Conservation (phyloP, 805 yeast species). For the Candida nonsorbophila region DNA sequence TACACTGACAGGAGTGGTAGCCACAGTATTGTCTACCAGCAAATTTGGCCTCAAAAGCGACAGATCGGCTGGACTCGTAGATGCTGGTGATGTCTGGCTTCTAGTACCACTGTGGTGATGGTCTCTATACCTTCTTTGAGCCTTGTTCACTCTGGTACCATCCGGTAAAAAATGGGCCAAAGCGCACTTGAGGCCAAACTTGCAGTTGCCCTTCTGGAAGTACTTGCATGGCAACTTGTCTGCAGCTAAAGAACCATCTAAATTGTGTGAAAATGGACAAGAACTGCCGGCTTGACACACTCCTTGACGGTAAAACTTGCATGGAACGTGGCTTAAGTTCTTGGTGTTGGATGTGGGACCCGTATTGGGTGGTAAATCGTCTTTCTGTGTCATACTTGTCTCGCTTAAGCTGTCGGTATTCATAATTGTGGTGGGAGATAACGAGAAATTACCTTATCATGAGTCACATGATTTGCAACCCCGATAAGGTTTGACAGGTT, state of each 20-base stretch:
- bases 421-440: no score
- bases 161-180: slow-evolving; percentile 87
- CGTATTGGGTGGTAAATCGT: slow-evolving; percentile 30
- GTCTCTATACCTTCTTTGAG: slow-evolving; percentile 1
- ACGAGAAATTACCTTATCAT: no score
- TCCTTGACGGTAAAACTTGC: slow-evolving; percentile 89
- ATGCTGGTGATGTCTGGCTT: no score
- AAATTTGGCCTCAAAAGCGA: no score
- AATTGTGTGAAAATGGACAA: slow-evolving; percentile 86
- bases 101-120: no score
- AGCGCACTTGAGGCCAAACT: slow-evolving; percentile 92
- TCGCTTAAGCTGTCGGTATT: no score
- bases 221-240: slow-evolving; percentile 78
- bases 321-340: slow-evolving; percentile 90
- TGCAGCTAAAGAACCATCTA: slow-evolving; percentile 48
- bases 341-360: slow-evolving; percentile 26
- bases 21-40: no score
- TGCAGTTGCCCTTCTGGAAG: slow-evolving; percentile 94
- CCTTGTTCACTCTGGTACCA: slow-evolving; percentile 68
- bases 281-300: slow-evolving; percentile 90
- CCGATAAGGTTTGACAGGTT: slow-evolving; percentile 5
- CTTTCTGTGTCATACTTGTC: no score
- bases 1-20: no score
- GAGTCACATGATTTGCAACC: no score
- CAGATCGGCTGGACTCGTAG: no score